Evolutionary conservation across 2,329 filamentous ascomycete species (phyloP), one percentile per base, ranked within the genome.

Genomic region (Xylaria sp.): DNA sequence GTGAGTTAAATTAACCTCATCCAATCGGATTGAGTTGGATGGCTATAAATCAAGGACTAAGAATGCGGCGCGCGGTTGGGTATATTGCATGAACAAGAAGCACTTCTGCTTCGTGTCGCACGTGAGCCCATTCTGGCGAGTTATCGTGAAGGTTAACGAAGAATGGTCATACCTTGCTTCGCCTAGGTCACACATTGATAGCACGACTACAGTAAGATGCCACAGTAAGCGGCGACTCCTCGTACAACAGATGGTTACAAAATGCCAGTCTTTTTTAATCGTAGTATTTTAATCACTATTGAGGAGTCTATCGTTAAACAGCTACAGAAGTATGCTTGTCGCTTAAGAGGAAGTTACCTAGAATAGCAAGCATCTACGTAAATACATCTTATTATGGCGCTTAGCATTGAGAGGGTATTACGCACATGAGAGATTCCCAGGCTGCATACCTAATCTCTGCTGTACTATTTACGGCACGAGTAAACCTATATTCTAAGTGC

Each of bases 381-480:
- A 4, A 35, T 15, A 54, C 25, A 54, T 8, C 29, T 35, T 44
- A 8, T 4, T 8, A 40, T 21, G 4, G 15, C 11, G 13, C 7
- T 13, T 3, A 37, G 17, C 7, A 23, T n/a, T 15, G 5, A 52
- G 5, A n/a, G n/a, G n/a, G n/a, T n/a, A n/a, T n/a, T n/a, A n/a
- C n/a, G n/a, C n/a, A n/a, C n/a, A n/a, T 88, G 15, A 8, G n/a
- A 33, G 25, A 23, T 33, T 17, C 19, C 33, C 6, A 33, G 51
- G 25, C 25, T n/a, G 17, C 35, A 25, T 23, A 23, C 8, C 7
- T 44, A n/a, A n/a, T n/a, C n/a, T n/a, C n/a, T n/a, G n/a, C n/a
- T n/a, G n/a, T n/a, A n/a, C n/a, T n/a, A n/a, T n/a, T n/a, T n/a
- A n/a, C n/a, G n/a, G n/a, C n/a, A n/a, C n/a, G n/a, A n/a, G n/a